Evolutionary conservation across 257 asterid species (phyloP).

Genomic region (Przewalskia tangutica): DNA sequence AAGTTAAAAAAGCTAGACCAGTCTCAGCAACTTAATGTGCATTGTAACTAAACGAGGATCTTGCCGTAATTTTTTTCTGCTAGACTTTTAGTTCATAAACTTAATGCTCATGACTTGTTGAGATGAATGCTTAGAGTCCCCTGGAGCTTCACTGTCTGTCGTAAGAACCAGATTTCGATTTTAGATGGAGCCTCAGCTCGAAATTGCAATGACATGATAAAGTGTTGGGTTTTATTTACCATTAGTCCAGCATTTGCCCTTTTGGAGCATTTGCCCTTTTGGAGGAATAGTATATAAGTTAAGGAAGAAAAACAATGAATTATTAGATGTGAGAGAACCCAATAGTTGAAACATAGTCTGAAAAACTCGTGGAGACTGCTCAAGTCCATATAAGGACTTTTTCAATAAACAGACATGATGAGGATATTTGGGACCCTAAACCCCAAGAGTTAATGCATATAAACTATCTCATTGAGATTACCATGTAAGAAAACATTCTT

Average conservation of each 20-base stretch:
- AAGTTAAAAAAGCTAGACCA: background rate
- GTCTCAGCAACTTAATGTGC: background rate
- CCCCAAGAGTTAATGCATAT: too few species aligned
- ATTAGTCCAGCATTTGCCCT: background rate
- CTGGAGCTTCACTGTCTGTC: background rate
- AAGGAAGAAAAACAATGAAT: too few species aligned
- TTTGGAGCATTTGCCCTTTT: too few species aligned
- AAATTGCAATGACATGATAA: background rate
- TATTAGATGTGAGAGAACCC: too few species aligned
- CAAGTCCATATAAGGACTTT: too few species aligned
- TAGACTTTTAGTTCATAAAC: background rate
- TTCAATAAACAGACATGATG: too few species aligned
- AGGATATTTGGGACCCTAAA: too few species aligned
- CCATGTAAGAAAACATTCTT: too few species aligned
- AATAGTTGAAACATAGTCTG: too few species aligned
- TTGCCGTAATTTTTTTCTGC: background rate
- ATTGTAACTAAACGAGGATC: slow-evolving; percentile 1
- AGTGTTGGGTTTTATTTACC: background rate
- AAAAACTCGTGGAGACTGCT: too few species aligned
- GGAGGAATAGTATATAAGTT: too few species aligned
- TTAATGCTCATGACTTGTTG: background rate
- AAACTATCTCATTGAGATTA: too few species aligned
- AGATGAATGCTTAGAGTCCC: background rate
- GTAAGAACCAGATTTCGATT: background rate
- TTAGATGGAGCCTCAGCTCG: background rate